Evolutionary conservation across 306 rosid genomes (phyloP), one percentile per base, ranked within the genome.

Genomic region (Cucurbita maxima): DNA sequence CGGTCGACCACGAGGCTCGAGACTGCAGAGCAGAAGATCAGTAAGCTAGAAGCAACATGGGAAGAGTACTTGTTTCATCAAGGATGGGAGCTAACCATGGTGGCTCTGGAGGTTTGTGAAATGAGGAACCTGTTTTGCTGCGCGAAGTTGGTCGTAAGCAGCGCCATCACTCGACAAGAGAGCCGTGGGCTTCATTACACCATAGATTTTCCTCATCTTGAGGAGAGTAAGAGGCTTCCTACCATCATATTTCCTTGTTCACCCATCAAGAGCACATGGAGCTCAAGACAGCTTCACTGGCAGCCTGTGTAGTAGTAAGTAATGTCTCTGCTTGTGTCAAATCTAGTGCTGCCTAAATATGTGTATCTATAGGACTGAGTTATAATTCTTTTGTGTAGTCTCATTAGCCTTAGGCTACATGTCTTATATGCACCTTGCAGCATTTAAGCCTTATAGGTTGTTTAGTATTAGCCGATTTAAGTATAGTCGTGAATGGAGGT

Each of bases 181-280:
- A 94, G 98, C 78, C 90, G 97, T 5, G 98, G 98, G 34, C 86
- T 94, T 19, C 98, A 94, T 83, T 94, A 89, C 80, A 90, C 96
- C 0, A 63, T 82, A 44, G 98, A 94, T 79, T 94, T 94, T 86
- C 98, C 98, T 11, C 59, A 87, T 79, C 84, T 89, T 2, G 92
- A 86, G 77, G 98, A 94, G 77, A 90, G 97, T 67, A 82, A 81
- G 86, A 85, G 98, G 82, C 85, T 90, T n/a, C 98, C 98, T 62
- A 94, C 98, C 34, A 83, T 94, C 40, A 94, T 94, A 71, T 80
- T 84, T 73, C 98, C 97, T 47, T 81, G 90, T 79, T 83, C 97
- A n/a, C 38, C 80, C 34, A 78, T 83, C 6, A 80, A 81, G 61
- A 79, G 83, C 68, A 79, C 97, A 14, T 87, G 96, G 96, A 87